These are phyloP conservation scores for Podaxis sp. DNA, from an alignment of 768 basidiomycete species.

Conservation along the genomic window DNA sequence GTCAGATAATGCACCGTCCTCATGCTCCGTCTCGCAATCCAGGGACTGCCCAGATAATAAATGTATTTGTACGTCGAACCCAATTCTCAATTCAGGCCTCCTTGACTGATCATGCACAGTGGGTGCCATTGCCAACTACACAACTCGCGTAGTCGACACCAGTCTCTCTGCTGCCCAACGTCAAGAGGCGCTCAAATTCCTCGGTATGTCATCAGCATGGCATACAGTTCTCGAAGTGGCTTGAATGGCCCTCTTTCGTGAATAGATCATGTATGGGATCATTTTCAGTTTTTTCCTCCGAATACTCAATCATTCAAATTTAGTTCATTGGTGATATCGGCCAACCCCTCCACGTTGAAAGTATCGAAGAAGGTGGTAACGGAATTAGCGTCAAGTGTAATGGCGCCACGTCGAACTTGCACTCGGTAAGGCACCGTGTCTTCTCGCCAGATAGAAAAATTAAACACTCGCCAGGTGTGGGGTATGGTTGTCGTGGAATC, in stretches of 20 bases:
- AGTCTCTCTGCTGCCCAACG: conserved; percentile 39
- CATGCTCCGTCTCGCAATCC: conserved; percentile 47
- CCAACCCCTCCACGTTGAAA: conserved; percentile 51
- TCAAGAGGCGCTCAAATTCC: conserved; percentile 54
- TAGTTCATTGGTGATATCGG: conserved; percentile 51
- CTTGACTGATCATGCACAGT: conserved; percentile 29
- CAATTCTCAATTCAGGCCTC: neutral
- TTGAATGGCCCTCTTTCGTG: neutral
- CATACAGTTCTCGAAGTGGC: neutral
- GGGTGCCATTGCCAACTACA: conserved; percentile 59
- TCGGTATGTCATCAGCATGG: conserved; percentile 32
- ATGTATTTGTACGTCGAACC: conserved; percentile 38
- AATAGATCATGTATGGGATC: conserved; percentile 31
- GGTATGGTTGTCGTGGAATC: conserved; percentile 25
- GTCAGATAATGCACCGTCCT: conserved; percentile 41
- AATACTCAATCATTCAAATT: neutral
- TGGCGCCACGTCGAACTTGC: conserved; percentile 42
- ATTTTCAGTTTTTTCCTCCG: neutral
- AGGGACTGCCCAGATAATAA: conserved; percentile 43
- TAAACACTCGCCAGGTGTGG: conserved; percentile 29
- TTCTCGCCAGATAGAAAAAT: neutral
- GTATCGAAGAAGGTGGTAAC: conserved; percentile 43
- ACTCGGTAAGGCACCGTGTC: conserved; percentile 30
- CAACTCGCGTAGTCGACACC: conserved; percentile 44
- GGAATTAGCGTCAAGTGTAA: conserved; percentile 39